These are phyloP conservation scores for Thielaviopsis musarum DNA, from an alignment of 2,329 filamentous ascomycete species.

Conservation along the genomic window DNA sequence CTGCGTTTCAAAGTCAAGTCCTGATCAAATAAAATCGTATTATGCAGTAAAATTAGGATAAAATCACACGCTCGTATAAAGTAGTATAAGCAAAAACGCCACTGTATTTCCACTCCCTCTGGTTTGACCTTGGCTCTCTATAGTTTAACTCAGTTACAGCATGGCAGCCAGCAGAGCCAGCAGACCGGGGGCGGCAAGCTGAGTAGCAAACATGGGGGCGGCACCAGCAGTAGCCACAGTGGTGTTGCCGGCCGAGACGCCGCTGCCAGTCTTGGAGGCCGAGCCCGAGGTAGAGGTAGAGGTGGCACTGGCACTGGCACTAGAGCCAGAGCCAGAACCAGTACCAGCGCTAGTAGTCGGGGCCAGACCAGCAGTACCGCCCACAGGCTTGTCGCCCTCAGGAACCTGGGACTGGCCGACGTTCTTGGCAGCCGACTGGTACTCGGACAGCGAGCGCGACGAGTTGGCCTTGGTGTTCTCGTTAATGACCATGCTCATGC, in stretches of 20 bases:
- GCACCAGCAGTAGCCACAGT: slow-evolving; percentile 10
- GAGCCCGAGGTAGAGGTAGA: neutral
- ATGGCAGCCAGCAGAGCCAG: slow-evolving; percentile 4
- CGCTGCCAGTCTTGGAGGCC: neutral
- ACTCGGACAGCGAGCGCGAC: slow-evolving; percentile 32
- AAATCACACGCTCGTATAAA: neutral
- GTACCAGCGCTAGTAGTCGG: neutral
- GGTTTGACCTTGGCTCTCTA: too few relatives aligned
- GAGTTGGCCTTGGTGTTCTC: slow-evolving; percentile 40
- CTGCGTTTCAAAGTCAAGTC: neutral
- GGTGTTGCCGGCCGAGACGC: neutral
- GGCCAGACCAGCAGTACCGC: slow-evolving; percentile 7
- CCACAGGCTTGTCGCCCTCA: slow-evolving; percentile 11
- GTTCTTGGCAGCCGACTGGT: slow-evolving; percentile 25
- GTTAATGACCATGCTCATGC: slow-evolving; percentile 66
- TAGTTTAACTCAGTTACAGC: too few relatives aligned
- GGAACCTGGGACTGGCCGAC: slow-evolving; percentile 17
- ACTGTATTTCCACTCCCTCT: neutral
- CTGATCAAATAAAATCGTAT: neutral
- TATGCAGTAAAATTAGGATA: neutral
- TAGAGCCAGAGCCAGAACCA: slow-evolving; percentile 1
- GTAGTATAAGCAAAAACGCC: neutral
- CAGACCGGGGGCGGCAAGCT: slow-evolving; percentile 3
- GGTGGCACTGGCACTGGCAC: neutral
- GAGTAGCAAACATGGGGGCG: neutral